phyloP scores from a whole-genome alignment of 345 rosid genomes.

The Balakata baccata region DNA sequence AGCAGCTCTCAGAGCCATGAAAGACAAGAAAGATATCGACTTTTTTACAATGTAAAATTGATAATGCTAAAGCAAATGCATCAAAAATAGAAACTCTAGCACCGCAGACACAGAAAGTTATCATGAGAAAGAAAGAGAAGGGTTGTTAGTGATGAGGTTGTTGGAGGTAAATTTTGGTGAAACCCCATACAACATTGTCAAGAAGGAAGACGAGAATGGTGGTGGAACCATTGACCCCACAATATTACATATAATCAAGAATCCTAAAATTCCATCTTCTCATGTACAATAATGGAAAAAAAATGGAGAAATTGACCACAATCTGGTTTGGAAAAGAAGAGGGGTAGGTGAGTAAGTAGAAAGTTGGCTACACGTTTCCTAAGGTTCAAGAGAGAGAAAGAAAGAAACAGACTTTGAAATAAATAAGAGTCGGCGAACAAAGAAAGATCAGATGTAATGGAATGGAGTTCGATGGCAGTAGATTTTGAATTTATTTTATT shows the following conservation, averaged over 20 bases:
- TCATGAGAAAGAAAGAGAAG: not conserved
- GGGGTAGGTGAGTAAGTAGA: too few relatives aligned
- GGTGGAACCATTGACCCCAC: conserved; percentile 3
- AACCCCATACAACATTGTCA: conserved; percentile 29
- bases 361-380: too few relatives aligned
- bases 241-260: not conserved
- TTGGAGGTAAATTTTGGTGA: conserved; percentile 21
- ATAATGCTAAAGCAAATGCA: not conserved
- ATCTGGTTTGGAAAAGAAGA: not conserved
- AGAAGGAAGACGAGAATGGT: conserved; percentile 10
- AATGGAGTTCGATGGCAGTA: too few relatives aligned
- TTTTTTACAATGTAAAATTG: conserved; percentile 22
- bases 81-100: not conserved
- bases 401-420: too few relatives aligned
- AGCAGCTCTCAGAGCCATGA: conserved; percentile 58
- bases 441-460: too few relatives aligned
- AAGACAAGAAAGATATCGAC: conserved; percentile 11
- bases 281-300: not conserved
- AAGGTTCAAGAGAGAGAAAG: too few relatives aligned
- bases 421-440: too few relatives aligned
- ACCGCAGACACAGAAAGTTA: too few relatives aligned
- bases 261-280: not conserved
- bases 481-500: too few relatives aligned
- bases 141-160: conserved; percentile 6
- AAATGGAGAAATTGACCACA: not conserved